Base-by-base conservation (phyloP, 371 early-diverging fungal species). In the Fennellomyces sp. region DNA sequence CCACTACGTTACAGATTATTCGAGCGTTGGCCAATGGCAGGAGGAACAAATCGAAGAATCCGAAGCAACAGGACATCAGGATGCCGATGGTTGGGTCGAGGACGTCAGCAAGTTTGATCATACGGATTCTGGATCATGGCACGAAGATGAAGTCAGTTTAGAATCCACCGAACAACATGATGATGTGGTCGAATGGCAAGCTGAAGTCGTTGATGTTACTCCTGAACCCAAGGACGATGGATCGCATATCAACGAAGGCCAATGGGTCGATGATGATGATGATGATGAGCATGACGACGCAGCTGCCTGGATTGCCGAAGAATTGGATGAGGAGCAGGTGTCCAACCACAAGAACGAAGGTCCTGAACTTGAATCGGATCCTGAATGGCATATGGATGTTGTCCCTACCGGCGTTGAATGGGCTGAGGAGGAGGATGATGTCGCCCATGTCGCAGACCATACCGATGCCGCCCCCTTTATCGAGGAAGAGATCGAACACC, bases 21-120 rank as follows among this genome's bases (percentile, higher is more conserved):
- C 54, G 31, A 60, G 51, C 29, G 62, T 64, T 23, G 63, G 31
- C 30, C 61, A 58, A n/a, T 73, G 74, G 74, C 27, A 58, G 15
- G 52, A 66, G 10, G 63, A 69, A 49, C 63, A 74, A 15, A 29
- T 66, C 26, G 49, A 58, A 52, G 58, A 36, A 35, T 25, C 36
- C 7, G 60, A 65, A 2, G 68, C 4, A 7, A 12, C 35, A 15
- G 48, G 61, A 25, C 54, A 64, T 41, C 45, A 64, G 15, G 52
- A 36, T 31, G 23, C n/a, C 29, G 45, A 55, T 41, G 25, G 53
- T 19, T 52, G 47, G 27, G 45, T 49, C 27, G 50, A 52, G 13
- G 59, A 47, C 35, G 11, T 21, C 25, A 23, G 56, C 23, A 27
- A 53, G 23, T 53, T 39, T 35, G 51, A 52, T 27, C 33, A 50